Conservation (phyloP, 495 filamentous ascomycete species). For the Penicillium coffeae region DNA sequence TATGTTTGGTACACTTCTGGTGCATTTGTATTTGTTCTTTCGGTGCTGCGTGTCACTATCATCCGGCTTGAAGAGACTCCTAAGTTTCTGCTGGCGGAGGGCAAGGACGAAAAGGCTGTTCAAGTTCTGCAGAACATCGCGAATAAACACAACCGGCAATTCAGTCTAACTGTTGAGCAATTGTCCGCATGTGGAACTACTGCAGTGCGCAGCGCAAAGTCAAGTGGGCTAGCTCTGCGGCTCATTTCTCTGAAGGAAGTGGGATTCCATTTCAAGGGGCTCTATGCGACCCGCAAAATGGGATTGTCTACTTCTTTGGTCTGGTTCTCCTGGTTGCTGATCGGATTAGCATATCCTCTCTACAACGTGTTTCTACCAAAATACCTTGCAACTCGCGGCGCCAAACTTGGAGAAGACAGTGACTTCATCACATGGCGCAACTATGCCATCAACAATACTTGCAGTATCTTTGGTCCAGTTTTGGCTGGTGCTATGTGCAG, state of each 20-base stretch:
- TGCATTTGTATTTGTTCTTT: conserved; percentile 63
- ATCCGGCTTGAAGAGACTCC: conserved; percentile 68
- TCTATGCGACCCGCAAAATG: conserved; percentile 60
- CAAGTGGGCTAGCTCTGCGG: conserved; percentile 28
- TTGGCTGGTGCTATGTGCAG: conserved; percentile 63
- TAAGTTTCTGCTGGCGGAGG: conserved; percentile 64
- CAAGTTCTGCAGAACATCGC: conserved; percentile 59
- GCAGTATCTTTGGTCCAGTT: conserved; percentile 60
- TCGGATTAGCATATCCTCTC: conserved; percentile 65
- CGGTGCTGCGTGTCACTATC: conserved; percentile 61
- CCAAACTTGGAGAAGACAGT: conserved; percentile 39
- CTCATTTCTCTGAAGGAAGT: conserved; percentile 49
- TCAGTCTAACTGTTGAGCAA: conserved; percentile 58
- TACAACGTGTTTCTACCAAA: conserved; percentile 65
- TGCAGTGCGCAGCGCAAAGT: conserved; percentile 23
- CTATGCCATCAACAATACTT: conserved; percentile 64
- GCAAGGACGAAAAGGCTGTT: conserved; percentile 60
- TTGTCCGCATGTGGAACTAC: conserved; percentile 32
- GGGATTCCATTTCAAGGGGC: conserved; percentile 54
- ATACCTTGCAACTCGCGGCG: conserved; percentile 47
- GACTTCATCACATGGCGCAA: conserved; percentile 64
- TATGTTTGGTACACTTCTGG: conserved; percentile 58
- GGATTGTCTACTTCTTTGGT: conserved; percentile 59
- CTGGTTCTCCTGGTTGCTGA: conserved; percentile 67
- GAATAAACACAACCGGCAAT: conserved; percentile 57